Evolutionary conservation across 1,284 basidiomycete genomes (phyloP), one percentile per base, ranked within the genome.

Genomic region (Cryptococcus wingfieldii): DNA sequence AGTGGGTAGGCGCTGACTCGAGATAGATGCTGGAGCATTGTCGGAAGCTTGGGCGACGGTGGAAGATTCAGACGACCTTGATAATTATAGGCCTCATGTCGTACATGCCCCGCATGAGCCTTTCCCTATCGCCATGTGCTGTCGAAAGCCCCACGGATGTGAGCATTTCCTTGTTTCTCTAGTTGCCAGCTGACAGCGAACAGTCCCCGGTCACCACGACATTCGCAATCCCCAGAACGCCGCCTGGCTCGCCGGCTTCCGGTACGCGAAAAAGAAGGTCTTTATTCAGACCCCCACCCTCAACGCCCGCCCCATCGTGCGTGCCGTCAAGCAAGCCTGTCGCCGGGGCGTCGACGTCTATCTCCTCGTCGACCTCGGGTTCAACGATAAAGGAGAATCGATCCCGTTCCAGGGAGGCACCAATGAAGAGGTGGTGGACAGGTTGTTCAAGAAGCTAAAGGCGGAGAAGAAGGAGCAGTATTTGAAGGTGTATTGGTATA

Each of bases 231-330:
- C 87, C 1, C 88, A 90, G 70, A 85, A 87, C 56, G 83, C 83
- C 1, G 87, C 87, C 3, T 89, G 87, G 87, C 80, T 89, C 28
- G 84, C 86, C 8, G 87, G 82, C 1, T 81, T 88, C 68, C 79
- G 83, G 48, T 84, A 86, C 61, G 87, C 88, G 13, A 76, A 83
- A 70, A 80, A 81, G 64, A 83, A 80, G 59, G 80, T 89, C n/a
- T 88, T 90, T 71, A 84, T 90, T 78, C 86, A 88, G 79, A 84
- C 85, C 0, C 88, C 88, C 1, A 88, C 87, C 13, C 81, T 89
- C 59, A 90, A 90, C 61, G 86, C 87, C 0, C 77, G 78, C 8
- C 87, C 87, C 0, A 81, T 87, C 34, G 81, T 87, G 34, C 80
- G 83, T 31, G 85, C 83, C 7, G 79, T 86, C 53, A 78, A 88